These are phyloP conservation scores for Nitzschia sp. DNA, from an alignment of 108 stramenopile genomes.

Conservation along the genomic window DNA sequence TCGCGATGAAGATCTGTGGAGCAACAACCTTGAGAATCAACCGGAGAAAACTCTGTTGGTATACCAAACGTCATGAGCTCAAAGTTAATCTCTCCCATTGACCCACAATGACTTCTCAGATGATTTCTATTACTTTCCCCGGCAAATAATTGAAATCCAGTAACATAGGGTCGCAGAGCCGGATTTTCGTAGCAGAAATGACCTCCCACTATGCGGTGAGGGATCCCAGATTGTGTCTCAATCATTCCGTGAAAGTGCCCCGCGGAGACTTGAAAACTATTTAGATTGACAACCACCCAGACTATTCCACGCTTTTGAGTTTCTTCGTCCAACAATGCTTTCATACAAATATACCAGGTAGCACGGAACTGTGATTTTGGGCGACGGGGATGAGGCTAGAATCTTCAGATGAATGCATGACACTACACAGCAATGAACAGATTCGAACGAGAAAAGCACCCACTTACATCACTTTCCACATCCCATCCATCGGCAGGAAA, in stretches of 20 bases:
- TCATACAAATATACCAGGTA: conserved; percentile 25
- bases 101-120: conserved; percentile 12
- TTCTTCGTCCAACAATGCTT: conserved; percentile 20
- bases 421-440: too few relatives aligned
- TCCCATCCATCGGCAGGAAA: conserved; percentile 11
- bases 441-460: not conserved
- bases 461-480: conserved; percentile 3
- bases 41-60: conserved; percentile 1
- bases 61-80: conserved; percentile 33
- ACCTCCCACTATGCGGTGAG: not conserved
- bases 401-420: too few relatives aligned
- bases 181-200: conserved; percentile 31
- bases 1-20: conserved; percentile 10
- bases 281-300: conserved; percentile 10
- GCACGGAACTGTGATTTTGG: conserved; percentile 7
- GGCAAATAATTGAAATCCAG: conserved; percentile 16
- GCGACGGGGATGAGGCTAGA: too few relatives aligned
- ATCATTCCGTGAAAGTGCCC: not conserved
- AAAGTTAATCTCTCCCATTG: conserved; percentile 17
- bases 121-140: conserved; percentile 5
- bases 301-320: conserved; percentile 17
- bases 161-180: conserved; percentile 8
- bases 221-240: not conserved
- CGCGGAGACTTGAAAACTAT: conserved; percentile 1
- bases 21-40: conserved; percentile 2